Percentiles rank a stretch among this genome's conserved stretches.
Conservation (phyloP, 192 early-diverging fungal genomes). For the Coemansia sp. region DNA sequence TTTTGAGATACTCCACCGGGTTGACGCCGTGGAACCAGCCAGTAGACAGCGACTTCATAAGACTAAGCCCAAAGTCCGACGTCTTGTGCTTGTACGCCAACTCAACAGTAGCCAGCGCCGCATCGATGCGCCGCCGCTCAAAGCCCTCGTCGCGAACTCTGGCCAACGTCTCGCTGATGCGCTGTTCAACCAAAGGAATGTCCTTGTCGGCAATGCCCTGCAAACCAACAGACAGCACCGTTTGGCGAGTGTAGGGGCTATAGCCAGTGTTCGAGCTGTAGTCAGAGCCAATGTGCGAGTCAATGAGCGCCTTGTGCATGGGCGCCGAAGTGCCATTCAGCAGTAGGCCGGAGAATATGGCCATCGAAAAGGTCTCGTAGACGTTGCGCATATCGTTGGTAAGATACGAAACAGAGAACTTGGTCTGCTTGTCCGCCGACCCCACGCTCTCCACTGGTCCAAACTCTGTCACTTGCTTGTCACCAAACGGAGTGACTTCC, state of each 20-base stretch:
- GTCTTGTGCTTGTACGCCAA: slow-evolving; percentile 86
- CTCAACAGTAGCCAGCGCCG: slow-evolving; percentile 83
- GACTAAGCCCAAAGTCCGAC: slow-evolving; percentile 76
- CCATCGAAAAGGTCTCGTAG: slow-evolving; percentile 79
- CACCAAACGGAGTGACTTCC: slow-evolving; percentile 50
- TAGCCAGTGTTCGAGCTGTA: slow-evolving; percentile 92
- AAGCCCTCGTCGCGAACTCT: slow-evolving; percentile 70
- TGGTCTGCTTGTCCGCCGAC: slow-evolving; percentile 68
- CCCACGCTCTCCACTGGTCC: slow-evolving; percentile 45
- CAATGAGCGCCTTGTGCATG: slow-evolving; percentile 91
- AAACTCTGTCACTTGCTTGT: slow-evolving; percentile 38
- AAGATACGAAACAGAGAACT: slow-evolving; percentile 68
- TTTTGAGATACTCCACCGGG: slow-evolving; percentile 74
- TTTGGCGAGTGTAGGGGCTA: slow-evolving; percentile 55
- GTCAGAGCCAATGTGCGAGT: slow-evolving; percentile 82
- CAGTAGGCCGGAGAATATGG: slow-evolving; percentile 75
- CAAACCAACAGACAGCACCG: slow-evolving; percentile 78
- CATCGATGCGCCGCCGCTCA: slow-evolving; percentile 70
- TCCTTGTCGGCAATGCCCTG: slow-evolving; percentile 76
- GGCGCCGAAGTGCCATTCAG: slow-evolving; percentile 84
- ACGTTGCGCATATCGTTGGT: slow-evolving; percentile 74
- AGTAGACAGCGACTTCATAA: slow-evolving; percentile 72
- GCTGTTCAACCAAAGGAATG: slow-evolving; percentile 60
- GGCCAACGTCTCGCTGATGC: slow-evolving; percentile 65
- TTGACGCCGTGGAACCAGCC: slow-evolving; percentile 88